These are phyloP conservation scores for Penicillium salamii DNA, from an alignment of 495 filamentous ascomycete genomes.

Conservation along the genomic window DNA sequence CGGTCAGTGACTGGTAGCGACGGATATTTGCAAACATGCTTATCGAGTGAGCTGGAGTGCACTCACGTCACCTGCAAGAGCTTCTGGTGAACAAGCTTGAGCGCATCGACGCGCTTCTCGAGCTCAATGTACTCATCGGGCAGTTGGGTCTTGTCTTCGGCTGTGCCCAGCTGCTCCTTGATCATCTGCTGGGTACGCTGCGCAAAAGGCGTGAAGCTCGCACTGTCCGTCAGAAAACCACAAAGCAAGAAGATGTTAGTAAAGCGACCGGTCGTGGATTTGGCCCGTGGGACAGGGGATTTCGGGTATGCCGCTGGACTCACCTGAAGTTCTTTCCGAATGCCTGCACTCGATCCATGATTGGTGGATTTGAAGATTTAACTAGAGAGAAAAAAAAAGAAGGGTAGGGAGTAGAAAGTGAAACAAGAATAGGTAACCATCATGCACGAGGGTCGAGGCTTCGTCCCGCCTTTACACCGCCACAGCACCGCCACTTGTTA, in stretches of 20 bases:
- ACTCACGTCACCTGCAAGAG: slow-evolving; percentile 93
- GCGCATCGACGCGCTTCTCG: slow-evolving; percentile 96
- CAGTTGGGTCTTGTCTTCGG: slow-evolving; percentile 95
- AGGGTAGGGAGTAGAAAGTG: neutral
- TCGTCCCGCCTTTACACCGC: slow-evolving; percentile 22
- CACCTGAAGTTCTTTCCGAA: slow-evolving; percentile 74
- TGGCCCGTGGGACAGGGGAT: slow-evolving; percentile 5
- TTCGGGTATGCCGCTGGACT: slow-evolving; percentile 21
- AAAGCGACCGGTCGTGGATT: slow-evolving; percentile 7
- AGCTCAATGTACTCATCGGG: slow-evolving; percentile 97
- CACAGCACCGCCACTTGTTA: slow-evolving; percentile 31
- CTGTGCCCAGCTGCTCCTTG: slow-evolving; percentile 94
- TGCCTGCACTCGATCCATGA: slow-evolving; percentile 69
- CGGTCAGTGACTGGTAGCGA: slow-evolving; percentile 1
- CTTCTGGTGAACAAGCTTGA: slow-evolving; percentile 96
- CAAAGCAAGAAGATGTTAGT: slow-evolving; percentile 29
- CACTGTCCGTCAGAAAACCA: slow-evolving; percentile 36
- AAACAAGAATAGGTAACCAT: slow-evolving; percentile 12
- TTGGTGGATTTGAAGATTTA: slow-evolving; percentile 9
- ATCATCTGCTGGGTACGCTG: slow-evolving; percentile 93
- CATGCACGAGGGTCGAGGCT: slow-evolving; percentile 13
- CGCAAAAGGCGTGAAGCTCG: slow-evolving; percentile 83
- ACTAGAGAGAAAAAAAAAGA: slow-evolving; percentile 2
- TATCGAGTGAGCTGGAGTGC: neutral
- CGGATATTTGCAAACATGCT: no score